Percentiles rank a stretch among this genome's conserved stretches.
Evolutionary conservation across 2,329 filamentous ascomycete genomes (phyloP).

Genomic region (Thelonectria blattea): DNA sequence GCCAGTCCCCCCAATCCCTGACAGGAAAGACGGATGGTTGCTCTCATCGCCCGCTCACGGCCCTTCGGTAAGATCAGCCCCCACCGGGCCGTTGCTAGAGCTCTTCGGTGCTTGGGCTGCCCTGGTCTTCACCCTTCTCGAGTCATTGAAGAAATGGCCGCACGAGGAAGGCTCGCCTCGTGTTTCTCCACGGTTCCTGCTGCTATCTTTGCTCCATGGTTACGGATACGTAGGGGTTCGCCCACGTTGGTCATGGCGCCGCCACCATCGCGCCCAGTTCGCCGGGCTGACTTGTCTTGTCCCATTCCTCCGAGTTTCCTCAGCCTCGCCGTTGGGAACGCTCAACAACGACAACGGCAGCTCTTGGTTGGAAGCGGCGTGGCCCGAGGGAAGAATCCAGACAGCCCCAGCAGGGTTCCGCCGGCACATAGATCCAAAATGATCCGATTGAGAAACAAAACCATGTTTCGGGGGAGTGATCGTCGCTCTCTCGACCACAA

Average conservation of each 20-base stretch:
- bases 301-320: neutral
- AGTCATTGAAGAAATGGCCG: neutral
- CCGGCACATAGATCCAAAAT: constrained; percentile 4
- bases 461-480: constrained; percentile 15
- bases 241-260: neutral
- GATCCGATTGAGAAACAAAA: constrained; percentile 11
- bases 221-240: constrained; percentile 34
- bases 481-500: constrained; percentile 9
- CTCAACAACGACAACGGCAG: neutral
- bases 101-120: constrained; percentile 6
- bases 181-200: constrained; percentile 25
- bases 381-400: neutral
- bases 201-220: constrained; percentile 30
- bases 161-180: constrained; percentile 11
- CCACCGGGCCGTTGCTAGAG: constrained; percentile 7
- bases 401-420: neutral
- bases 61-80: constrained; percentile 5
- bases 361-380: neutral
- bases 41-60: neutral
- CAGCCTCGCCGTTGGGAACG: constrained; percentile 11
- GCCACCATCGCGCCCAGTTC: constrained; percentile 6
- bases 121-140: neutral
- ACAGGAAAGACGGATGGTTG: neutral
- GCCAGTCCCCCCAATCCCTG: neutral
- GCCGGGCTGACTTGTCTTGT: constrained; percentile 2